phyloP scores from a whole-genome alignment of 2,329 filamentous ascomycete genomes.

The Grosmannia penicillata region DNA sequence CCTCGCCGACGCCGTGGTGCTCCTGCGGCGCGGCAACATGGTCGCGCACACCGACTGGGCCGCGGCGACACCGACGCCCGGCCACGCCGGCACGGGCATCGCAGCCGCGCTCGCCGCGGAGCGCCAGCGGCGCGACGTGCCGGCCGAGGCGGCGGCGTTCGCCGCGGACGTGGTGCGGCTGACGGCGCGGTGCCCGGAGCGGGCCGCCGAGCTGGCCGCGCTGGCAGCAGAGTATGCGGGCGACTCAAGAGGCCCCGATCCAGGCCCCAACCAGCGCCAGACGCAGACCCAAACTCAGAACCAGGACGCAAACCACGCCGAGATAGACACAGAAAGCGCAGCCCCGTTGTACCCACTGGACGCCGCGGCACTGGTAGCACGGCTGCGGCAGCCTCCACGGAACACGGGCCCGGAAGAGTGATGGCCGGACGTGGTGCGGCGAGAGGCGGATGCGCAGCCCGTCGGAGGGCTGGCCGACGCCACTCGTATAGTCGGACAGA shows the following conservation, averaged over 20 bases:
- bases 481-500: no score
- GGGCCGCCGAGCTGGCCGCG: conserved; percentile 6
- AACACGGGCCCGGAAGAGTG: no score
- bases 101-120: conserved; percentile 9
- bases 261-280: no score
- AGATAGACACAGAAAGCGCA: not conserved
- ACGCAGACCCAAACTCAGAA: not conserved
- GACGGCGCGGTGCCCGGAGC: conserved; percentile 4
- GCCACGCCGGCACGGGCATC: not conserved
- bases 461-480: no score
- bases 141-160: conserved; percentile 17
- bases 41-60: conserved; percentile 17
- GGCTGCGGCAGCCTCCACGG: no score
- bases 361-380: not conserved
- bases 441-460: no score
- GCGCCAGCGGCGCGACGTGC: conserved; percentile 4
- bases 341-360: not conserved
- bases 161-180: conserved; percentile 7
- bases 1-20: conserved; percentile 19
- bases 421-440: no score
- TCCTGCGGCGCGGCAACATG: conserved; percentile 22
- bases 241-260: no score
- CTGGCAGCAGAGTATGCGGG: conserved; percentile 2
- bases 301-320: no score
- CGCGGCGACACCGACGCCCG: not conserved